Percentiles rank a stretch among this genome's conserved stretches.
These are phyloP conservation scores for Parafenestella ontariensis DNA, from an alignment of 2,329 filamentous ascomycete species.

Conservation along the genomic window DNA sequence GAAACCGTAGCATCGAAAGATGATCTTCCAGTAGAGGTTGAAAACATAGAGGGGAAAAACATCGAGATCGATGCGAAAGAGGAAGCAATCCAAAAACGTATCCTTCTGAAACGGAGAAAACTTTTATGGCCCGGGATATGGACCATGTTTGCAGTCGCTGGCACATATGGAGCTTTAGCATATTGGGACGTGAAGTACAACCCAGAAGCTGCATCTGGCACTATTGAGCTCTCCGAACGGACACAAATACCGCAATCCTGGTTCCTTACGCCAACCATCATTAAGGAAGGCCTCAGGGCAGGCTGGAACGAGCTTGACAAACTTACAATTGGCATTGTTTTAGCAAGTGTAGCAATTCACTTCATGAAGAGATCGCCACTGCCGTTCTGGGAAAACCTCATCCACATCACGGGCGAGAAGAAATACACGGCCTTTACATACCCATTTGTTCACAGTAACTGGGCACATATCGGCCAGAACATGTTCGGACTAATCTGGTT, in stretches of 20 bases:
- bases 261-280: slow-evolving; percentile 15
- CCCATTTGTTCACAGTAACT: slow-evolving; percentile 9
- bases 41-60: neutral
- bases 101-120: slow-evolving; percentile 12
- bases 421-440: slow-evolving; percentile 23
- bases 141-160: slow-evolving; percentile 13
- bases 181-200: slow-evolving; percentile 15
- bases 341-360: slow-evolving; percentile 9
- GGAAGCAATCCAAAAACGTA: slow-evolving; percentile 7
- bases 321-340: slow-evolving; percentile 18
- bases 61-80: slow-evolving; percentile 5
- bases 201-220: neutral
- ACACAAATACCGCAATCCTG: slow-evolving; percentile 13
- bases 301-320: slow-evolving; percentile 21
- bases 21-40: neutral
- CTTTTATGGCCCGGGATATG: slow-evolving; percentile 20
- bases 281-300: slow-evolving; percentile 14
- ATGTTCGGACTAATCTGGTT: slow-evolving; percentile 14
- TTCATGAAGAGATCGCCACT: slow-evolving; percentile 10
- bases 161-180: slow-evolving; percentile 14
- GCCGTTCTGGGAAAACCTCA: slow-evolving; percentile 13
- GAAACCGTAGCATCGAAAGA: neutral
- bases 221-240: slow-evolving; percentile 4
- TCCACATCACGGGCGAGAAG: slow-evolving; percentile 15
- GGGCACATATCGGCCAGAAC: slow-evolving; percentile 8